Percentiles rank a stretch among this genome's conserved stretches.
phyloP scores from a whole-genome alignment of 83 land plant species.

The Diphasiastrum complanatum region DNA sequence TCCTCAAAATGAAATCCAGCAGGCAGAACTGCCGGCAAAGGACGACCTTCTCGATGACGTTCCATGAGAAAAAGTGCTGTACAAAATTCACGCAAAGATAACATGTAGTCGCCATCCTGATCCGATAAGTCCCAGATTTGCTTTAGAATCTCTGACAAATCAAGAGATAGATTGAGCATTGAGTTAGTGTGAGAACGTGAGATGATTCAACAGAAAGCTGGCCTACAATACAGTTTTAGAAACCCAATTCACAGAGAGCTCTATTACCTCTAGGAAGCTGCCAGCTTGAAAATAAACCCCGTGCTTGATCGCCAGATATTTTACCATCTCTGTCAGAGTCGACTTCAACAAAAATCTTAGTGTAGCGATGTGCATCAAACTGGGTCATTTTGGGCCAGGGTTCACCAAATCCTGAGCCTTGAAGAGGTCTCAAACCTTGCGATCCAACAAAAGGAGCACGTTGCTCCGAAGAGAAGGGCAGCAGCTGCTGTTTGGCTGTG shows the following conservation, averaged over 20 bases:
- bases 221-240: too few relatives aligned
- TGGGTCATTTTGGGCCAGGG: conserved; percentile 40
- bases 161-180: not conserved
- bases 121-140: conserved; percentile 53
- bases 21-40: conserved; percentile 38
- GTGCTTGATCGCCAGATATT: conserved; percentile 43
- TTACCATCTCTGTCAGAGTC: conserved; percentile 49
- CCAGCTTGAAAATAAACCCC: conserved; percentile 43
- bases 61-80: conserved; percentile 49
- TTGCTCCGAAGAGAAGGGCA: too few relatives aligned
- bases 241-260: not conserved
- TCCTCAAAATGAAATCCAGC: conserved; percentile 36
- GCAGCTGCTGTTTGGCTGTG: too few relatives aligned
- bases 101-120: conserved; percentile 45
- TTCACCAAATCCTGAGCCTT: too few relatives aligned
- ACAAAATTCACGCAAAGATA: conserved; percentile 45
- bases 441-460: too few relatives aligned
- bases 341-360: conserved; percentile 33
- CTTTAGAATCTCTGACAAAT: conserved; percentile 41
- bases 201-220: too few relatives aligned
- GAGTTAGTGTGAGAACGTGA: not conserved
- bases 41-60: conserved; percentile 41
- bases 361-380: conserved; percentile 32
- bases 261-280: conserved; percentile 38
- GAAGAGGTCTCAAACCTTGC: too few relatives aligned